phyloP scores from a whole-genome alignment of 352 stramenopile species.

The Pythium chondricola region DNA sequence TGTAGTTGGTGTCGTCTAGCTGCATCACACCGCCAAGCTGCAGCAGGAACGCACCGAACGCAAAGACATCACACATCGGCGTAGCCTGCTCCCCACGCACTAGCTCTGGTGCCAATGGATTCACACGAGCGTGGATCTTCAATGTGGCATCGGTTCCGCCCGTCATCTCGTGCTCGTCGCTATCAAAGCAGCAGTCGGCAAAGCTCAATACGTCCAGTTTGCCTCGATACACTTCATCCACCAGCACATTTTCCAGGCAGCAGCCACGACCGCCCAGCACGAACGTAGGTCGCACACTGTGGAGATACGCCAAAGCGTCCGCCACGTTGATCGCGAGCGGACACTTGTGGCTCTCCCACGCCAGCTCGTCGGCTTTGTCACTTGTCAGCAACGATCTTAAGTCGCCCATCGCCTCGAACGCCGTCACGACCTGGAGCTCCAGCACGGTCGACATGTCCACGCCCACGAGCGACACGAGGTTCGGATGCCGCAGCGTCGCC shows the following conservation, averaged over 20 bases:
- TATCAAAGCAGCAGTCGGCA: no score
- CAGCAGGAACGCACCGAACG: not conserved
- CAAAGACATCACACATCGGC: not conserved
- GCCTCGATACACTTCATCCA: not conserved
- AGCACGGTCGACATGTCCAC: conserved; percentile 14
- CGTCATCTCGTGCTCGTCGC: no score
- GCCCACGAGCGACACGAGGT: conserved; percentile 18
- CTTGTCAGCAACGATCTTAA: conserved; percentile 11
- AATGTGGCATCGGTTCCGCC: no score
- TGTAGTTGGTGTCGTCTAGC: not conserved
- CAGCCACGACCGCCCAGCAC: not conserved
- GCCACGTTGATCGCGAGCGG: conserved; percentile 22
- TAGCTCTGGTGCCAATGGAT: not conserved
- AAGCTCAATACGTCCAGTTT: not conserved
- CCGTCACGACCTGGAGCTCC: conserved; percentile 7
- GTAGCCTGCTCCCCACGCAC: not conserved
- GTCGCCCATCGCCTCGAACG: conserved; percentile 17
- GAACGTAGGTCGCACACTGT: not conserved
- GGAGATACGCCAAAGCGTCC: conserved; percentile 19
- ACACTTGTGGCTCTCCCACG: conserved; percentile 15
- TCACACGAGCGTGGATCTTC: not conserved
- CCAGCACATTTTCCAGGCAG: not conserved
- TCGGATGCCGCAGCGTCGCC: conserved; percentile 13
- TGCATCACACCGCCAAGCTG: not conserved
- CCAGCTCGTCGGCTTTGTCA: conserved; percentile 2